Evolutionary conservation across 1,139 yeast genomes (phyloP).

Genomic region (Debaryomyces sp.): DNA sequence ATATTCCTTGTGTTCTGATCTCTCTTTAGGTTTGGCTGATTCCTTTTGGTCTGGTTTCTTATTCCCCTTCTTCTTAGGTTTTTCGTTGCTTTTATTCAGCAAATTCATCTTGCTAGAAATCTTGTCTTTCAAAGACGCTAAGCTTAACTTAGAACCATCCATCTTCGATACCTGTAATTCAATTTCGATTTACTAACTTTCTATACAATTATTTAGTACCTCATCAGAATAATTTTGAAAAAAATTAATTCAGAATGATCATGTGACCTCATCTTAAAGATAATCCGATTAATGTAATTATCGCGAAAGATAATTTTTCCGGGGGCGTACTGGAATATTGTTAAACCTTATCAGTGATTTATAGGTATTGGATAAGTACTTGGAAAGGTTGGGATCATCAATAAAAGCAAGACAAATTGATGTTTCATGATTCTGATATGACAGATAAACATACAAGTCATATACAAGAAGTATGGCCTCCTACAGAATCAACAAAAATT

Average conservation of each 20-base stretch:
- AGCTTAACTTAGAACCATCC: constrained; percentile 41
- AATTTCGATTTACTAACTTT: background rate
- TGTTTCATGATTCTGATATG: background rate
- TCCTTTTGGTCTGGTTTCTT: constrained; percentile 47
- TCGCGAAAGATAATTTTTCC: constrained; percentile 4
- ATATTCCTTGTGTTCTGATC: constrained; percentile 35
- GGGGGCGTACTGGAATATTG: constrained; percentile 3
- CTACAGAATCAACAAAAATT: constrained; percentile 16
- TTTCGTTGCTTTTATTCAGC: constrained; percentile 24
- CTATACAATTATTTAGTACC: constrained; percentile 2
- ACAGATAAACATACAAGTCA: background rate
- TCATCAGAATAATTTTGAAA: constrained; percentile 8
- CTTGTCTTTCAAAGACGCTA: constrained; percentile 60
- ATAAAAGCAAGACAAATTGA: background rate
- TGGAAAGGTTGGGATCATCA: background rate
- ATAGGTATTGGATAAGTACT: background rate
- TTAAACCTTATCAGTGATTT: background rate
- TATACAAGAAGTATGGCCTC: constrained; percentile 19
- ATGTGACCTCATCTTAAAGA: constrained; percentile 5
- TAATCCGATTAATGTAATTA: constrained; percentile 3
- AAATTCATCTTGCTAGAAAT: constrained; percentile 49
- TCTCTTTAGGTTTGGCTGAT: constrained; percentile 14
- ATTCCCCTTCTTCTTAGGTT: constrained; percentile 38
- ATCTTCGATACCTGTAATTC: constrained; percentile 16
- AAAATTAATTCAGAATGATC: constrained; percentile 3